Base-by-base conservation (phyloP, 345 rosid species). In the Citrus cavaleriei region DNA sequence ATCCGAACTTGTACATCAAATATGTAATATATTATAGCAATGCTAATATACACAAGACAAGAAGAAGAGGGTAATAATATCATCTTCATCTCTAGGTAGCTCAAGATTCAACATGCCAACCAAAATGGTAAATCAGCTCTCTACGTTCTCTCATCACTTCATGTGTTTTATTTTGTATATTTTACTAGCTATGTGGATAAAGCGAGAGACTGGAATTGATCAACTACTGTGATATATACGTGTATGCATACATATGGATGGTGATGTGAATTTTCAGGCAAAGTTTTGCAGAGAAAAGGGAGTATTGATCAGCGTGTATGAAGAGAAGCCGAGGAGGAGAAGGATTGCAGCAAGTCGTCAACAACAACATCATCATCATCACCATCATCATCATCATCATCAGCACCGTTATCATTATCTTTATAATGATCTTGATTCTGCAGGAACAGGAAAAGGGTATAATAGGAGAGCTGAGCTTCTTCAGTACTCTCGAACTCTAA, bases 381-480 rank as follows among this genome's bases (percentile, higher is more conserved):
- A 35, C 0, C 70, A 74, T 0, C 70, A 74, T 0, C 61, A 73
- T 0, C 55, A 67, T 65, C 84, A 42, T 18, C 58, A 70, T 42
- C 46, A 73, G 4, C 55, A 67, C 72, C 83, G 42, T 22, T 51
- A 70, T 62, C 64, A 57, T 34, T 83, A 49, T 64, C 78, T 75
- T 28, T 54, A 21, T 25, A 38, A 62, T 3, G 73, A 66, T 16
- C 68, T 25, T 59, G 73, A 66, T 16, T 70, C 38, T 59, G 51
- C 69, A 25, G 82, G 75, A 58, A 80, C 69, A 25, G 82, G 75
- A 58, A 83, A 84, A 78, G 87, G 89, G 35, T 76, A 73, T 51
- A 63, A 73, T 64, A 83, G 90, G 70, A 88, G 81, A 70, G 88
- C 92, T 30, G 81, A 86, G 84, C 90, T 89, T 72, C 93, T 89